Conservation (phyloP, 2,329 filamentous ascomycete genomes). For the Chrysoporthe puriensis region DNA sequence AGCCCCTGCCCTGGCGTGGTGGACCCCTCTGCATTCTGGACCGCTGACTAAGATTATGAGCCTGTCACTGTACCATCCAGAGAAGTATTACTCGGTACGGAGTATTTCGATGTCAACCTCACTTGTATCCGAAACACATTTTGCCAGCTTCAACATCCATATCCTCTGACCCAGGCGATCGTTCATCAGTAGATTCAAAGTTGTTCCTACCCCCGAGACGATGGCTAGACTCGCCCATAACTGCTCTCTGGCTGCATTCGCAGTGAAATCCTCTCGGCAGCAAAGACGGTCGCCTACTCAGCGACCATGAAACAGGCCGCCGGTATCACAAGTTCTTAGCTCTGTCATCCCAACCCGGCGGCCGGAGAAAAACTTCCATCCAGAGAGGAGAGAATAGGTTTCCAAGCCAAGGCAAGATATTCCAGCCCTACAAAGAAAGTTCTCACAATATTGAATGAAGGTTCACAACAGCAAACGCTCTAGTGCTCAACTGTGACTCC, state of each 20-base stretch:
- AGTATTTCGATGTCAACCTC: neutral
- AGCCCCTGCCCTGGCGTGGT: slow-evolving; percentile 3
- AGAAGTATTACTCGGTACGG: neutral
- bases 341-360: neutral
- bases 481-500: neutral
- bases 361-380: no score
- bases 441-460: neutral
- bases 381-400: neutral
- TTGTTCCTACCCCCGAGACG: neutral
- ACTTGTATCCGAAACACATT: neutral
- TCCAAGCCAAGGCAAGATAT: no score
- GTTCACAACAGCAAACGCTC: neutral
- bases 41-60: slow-evolving; percentile 3
- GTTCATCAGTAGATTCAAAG: neutral
- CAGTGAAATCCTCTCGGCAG: neutral
- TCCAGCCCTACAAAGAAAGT: neutral
- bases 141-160: neutral
- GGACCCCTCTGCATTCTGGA: neutral
- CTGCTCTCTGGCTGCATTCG: neutral
- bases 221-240: neutral
- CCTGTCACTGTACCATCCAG: neutral
- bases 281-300: neutral
- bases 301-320: slow-evolving; percentile 1
- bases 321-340: neutral
- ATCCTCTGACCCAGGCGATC: neutral